A percentile compares a stretch with the other conserved stretches of the same genome.
These are phyloP conservation scores for Tolypocladium guangdongense DNA, from an alignment of 2,329 filamentous ascomycete genomes.

Conservation along the genomic window DNA sequence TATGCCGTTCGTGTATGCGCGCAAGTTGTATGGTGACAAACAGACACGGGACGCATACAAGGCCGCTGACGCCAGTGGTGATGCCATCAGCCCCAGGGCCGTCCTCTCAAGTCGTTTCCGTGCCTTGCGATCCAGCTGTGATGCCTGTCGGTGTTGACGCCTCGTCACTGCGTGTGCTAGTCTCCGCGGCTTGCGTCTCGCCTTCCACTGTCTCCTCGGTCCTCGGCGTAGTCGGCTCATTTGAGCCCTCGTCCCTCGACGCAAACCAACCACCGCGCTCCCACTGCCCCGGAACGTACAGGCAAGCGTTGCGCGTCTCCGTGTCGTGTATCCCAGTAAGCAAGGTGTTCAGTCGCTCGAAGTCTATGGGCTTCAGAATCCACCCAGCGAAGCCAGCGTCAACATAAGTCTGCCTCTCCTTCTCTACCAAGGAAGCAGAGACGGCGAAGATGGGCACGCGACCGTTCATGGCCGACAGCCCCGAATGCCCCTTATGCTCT, in stretches of 20 bases:
- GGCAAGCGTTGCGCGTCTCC: constrained; percentile 43
- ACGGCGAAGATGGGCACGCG: constrained; percentile 77
- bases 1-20: neutral
- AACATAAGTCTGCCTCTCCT: constrained; percentile 56
- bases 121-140: neutral
- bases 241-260: constrained; percentile 6
- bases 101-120: neutral
- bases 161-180: neutral
- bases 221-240: constrained; percentile 16
- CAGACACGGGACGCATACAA: neutral
- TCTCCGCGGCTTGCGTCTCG: neutral
- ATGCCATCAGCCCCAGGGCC: neutral
- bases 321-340: constrained; percentile 58
- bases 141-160: neutral
- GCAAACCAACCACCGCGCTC: constrained; percentile 78
- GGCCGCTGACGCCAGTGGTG: neutral
- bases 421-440: constrained; percentile 70
- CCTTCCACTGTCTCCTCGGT: constrained; percentile 7
- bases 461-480: constrained; percentile 46
- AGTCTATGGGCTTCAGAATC: constrained; percentile 83
- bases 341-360: constrained; percentile 59
- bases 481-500: constrained; percentile 40
- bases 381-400: constrained; percentile 78
- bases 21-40: neutral
- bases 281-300: constrained; percentile 67